phyloP scores from a whole-genome alignment of 805 yeast species.

The Hanseniaspora lachancei region DNA sequence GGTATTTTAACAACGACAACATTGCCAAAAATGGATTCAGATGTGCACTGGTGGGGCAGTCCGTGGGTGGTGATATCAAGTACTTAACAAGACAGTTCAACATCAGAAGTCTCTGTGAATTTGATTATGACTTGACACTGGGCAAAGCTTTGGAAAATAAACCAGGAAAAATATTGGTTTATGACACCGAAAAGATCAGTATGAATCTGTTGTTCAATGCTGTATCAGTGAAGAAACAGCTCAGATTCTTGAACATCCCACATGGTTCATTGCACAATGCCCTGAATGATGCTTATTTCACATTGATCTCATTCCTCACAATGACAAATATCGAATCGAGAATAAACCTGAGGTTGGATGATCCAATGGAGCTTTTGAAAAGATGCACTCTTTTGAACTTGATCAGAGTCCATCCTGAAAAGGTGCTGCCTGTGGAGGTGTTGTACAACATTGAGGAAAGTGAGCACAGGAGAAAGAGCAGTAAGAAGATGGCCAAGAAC shows the following conservation, averaged over 20 bases:
- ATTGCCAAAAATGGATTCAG: conserved; percentile 21
- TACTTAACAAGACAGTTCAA: conserved; percentile 30
- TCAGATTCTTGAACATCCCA: conserved; percentile 39
- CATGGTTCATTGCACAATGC: conserved; percentile 55
- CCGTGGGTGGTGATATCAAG: conserved; percentile 39
- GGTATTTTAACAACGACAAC: conserved; percentile 29
- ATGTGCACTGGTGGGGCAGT: conserved; percentile 47
- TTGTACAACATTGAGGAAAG: conserved; percentile 11
- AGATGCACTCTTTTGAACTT: conserved; percentile 18
- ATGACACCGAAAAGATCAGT: conserved; percentile 42
- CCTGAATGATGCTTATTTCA: conserved; percentile 57
- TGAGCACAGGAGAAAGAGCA: conserved; percentile 8
- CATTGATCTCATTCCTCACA: conserved; percentile 38
- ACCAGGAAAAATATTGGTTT: conserved; percentile 10
- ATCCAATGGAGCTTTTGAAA: conserved; percentile 17
- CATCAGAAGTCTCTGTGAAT: neutral
- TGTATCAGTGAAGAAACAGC: conserved; percentile 13
- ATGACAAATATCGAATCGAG: conserved; percentile 34
- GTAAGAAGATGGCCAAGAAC: conserved; percentile 2
- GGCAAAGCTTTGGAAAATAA: neutral
- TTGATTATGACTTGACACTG: neutral
- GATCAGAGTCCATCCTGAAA: conserved; percentile 20
- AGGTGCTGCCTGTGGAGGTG: conserved; percentile 22
- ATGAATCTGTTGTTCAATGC: conserved; percentile 22
- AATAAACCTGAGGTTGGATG: conserved; percentile 20